Evolutionary conservation across 179 eudicot genomes (phyloP), one percentile per base, ranked within the genome.

Genomic region (Gypsophila paniculata): DNA sequence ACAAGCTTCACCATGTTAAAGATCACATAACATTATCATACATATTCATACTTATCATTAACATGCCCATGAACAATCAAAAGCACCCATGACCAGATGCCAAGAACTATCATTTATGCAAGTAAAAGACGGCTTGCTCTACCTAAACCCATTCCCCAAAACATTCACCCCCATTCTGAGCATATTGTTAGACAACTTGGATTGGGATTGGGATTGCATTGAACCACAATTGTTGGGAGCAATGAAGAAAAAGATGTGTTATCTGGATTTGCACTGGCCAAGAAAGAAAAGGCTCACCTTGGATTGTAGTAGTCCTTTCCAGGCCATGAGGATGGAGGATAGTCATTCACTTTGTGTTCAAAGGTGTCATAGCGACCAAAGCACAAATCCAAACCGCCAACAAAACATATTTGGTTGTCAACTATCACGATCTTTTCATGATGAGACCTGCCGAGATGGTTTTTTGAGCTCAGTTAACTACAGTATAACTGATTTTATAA

Each of bases 261-360:
- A 52, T 34, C 51, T 53, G 5, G 8, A 54, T 21, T 52, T 53
- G 44, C 15, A 69, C 15, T 34, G 26, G 32, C 72, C 29, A 64
- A 21, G 48, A 32, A 52, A 52, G 22, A 57, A 69, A 55, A 58
- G 70, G 62, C 73, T 70, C 55, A 91, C 98, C 98, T 91, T 72
- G 99, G 99, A 77, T 94, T 94, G 72, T 94, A 94, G 72, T 91
- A 94, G 81, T 94, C 99, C 81, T 94, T 94, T 77, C 99, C 97
- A 66, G 99, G 97, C 97, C 99, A 94, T 44, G 82, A 62, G 67
- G 53, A 36, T 72, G 96, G 72, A 42, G 95, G 93, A 67, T 55
- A 70, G 78, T 94, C 99, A 70, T 87, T 85, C 79, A 94, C 91
- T 81, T 84, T 84, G 79, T 94, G 99, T 62, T 87, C 95, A 74